A percentile compares a stretch with the other conserved stretches of the same genome.
Conservation (phyloP, 192 early-diverging fungal genomes). For the Backusella morwellensis region DNA sequence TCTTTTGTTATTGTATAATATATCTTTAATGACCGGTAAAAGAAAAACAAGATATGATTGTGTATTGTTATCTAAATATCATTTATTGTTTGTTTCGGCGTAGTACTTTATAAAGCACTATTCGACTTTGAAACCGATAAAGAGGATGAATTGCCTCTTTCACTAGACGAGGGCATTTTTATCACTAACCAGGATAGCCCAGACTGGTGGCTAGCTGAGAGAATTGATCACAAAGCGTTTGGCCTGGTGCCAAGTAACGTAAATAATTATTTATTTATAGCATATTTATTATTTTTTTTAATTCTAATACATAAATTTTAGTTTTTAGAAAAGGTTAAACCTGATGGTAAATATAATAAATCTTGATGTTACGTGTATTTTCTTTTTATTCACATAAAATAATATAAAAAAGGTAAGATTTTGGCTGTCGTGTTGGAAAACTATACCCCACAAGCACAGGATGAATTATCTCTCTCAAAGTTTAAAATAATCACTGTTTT, state of each 20-base stretch:
- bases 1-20: not conserved
- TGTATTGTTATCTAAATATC: not conserved
- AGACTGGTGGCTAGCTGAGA: conserved; percentile 51
- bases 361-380: not conserved
- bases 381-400: not conserved
- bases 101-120: conserved; percentile 34
- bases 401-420: not conserved
- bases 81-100: not conserved
- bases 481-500: conserved; percentile 67
- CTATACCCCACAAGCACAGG: conserved; percentile 59
- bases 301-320: not conserved
- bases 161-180: conserved; percentile 52
- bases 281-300: not conserved
- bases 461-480: conserved; percentile 63
- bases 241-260: conserved; percentile 51
- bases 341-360: not conserved
- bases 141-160: conserved; percentile 61
- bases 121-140: conserved; percentile 55
- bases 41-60: not conserved
- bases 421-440: conserved; percentile 64
- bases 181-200: conserved; percentile 51
- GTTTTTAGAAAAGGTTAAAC: conserved; percentile 19
- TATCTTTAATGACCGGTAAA: not conserved
- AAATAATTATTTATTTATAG: conserved; percentile 14
- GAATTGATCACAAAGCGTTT: conserved; percentile 22